Conservation (phyloP, 352 stramenopile genomes). For the Phytophthora pini region DNA sequence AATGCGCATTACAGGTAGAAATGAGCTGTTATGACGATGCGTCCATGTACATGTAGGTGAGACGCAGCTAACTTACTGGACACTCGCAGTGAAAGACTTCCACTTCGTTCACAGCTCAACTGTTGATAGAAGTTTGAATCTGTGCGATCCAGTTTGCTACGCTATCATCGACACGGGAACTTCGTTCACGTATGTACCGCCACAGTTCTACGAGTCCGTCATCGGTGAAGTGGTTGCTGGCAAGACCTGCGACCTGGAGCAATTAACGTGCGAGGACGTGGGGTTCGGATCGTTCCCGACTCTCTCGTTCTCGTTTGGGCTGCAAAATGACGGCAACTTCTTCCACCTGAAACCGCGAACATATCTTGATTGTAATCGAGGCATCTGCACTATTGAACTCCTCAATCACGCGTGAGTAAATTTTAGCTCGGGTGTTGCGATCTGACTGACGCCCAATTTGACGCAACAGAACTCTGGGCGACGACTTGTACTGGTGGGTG, state of each 20-base stretch:
- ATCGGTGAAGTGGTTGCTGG: slow-evolving; percentile 42
- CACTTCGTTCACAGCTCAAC: slow-evolving; percentile 23
- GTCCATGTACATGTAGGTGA: slow-evolving; percentile 14
- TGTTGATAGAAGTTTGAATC: slow-evolving; percentile 6
- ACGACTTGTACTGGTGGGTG: slow-evolving; percentile 65
- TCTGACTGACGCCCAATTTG: background rate
- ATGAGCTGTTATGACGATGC: no score
- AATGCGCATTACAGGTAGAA: no score
- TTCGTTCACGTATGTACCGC: slow-evolving; percentile 52
- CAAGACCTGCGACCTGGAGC: slow-evolving; percentile 36
- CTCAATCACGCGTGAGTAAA: slow-evolving; percentile 46
- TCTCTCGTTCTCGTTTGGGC: slow-evolving; percentile 54
- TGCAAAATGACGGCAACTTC: slow-evolving; percentile 30
- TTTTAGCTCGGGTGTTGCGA: background rate
- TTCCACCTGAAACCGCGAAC: slow-evolving; percentile 49
- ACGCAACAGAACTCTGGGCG: slow-evolving; percentile 37
- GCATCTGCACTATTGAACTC: slow-evolving; percentile 52
- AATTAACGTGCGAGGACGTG: slow-evolving; percentile 38
- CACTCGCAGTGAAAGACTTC: slow-evolving; percentile 48
- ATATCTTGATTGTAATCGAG: slow-evolving; percentile 50
- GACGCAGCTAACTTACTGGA: slow-evolving; percentile 59
- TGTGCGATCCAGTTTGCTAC: slow-evolving; percentile 53
- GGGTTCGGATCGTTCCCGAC: slow-evolving; percentile 46
- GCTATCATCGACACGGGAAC: slow-evolving; percentile 68
- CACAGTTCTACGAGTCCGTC: slow-evolving; percentile 48